These are phyloP conservation scores for Schizopora paradoxa DNA, from an alignment of 1,284 basidiomycete species.

Conservation along the genomic window DNA sequence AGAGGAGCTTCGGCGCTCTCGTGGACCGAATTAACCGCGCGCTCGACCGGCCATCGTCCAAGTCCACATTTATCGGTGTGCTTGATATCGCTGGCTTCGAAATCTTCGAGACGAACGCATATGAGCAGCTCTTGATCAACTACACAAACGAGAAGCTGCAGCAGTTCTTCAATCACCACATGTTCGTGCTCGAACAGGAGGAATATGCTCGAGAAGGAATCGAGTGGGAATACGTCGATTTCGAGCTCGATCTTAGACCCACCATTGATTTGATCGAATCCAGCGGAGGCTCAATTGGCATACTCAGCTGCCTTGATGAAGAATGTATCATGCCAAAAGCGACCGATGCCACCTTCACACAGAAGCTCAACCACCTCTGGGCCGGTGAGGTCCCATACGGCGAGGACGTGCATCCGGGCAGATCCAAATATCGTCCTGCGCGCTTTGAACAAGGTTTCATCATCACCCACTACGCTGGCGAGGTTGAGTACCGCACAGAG, in stretches of 20 bases:
- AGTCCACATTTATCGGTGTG: constrained; percentile 96
- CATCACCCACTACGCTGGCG: constrained; percentile 94
- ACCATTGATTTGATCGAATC: constrained; percentile 98
- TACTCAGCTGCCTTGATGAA: constrained; percentile 92
- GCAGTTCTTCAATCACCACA: constrained; percentile 99
- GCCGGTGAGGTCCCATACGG: constrained; percentile 39
- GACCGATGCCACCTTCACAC: constrained; percentile 91
- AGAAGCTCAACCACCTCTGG: constrained; percentile 83
- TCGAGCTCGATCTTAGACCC: constrained; percentile 95
- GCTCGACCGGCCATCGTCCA: constrained; percentile 87
- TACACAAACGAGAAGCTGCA: constrained; percentile 98
- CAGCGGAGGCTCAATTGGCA: constrained; percentile 71
- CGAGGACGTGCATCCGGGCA: constrained; percentile 66
- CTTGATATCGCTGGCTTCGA: constrained; percentile 99
- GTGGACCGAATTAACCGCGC: constrained; percentile 96
- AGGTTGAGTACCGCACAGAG: constrained; percentile 93
- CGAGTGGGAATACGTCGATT: constrained; percentile 98
- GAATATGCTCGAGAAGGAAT: constrained; percentile 97
- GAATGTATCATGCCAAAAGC: constrained; percentile 99
- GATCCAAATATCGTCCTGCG: constrained; percentile 80
- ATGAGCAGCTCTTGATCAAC: constrained; percentile 98
- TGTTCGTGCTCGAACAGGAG: constrained; percentile 99
- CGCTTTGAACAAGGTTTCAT: constrained; percentile 95
- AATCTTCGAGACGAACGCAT: constrained; percentile 87
- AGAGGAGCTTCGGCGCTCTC: constrained; percentile 91